Conservation (phyloP, 2,329 filamentous ascomycete species). For the Pseudonectria foliicola region DNA sequence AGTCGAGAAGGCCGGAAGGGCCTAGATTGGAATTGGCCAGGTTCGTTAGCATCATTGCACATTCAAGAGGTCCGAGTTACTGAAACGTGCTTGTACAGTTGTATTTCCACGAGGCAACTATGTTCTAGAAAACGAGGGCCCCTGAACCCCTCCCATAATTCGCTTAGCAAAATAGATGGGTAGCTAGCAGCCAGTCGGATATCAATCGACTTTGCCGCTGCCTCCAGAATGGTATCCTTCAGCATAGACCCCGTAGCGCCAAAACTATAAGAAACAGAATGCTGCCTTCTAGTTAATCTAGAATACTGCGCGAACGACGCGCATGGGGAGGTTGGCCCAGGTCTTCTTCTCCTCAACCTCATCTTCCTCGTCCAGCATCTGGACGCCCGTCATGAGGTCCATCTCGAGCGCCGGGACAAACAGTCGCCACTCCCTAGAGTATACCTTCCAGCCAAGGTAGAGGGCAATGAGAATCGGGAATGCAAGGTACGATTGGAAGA, state of each 20-base stretch:
- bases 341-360: conserved; percentile 54
- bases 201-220: too few relatives aligned
- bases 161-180: too few relatives aligned
- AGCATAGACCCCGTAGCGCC: not conserved
- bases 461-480: conserved; percentile 60
- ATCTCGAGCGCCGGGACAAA: conserved; percentile 65
- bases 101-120: too few relatives aligned
- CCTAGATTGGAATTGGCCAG: too few relatives aligned
- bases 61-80: too few relatives aligned
- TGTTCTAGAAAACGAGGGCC: too few relatives aligned
- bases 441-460: conserved; percentile 71
- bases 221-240: conserved; percentile 1
- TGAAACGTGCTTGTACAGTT: too few relatives aligned
- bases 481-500: conserved; percentile 67
- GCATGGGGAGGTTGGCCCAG: conserved; percentile 47
- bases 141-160: too few relatives aligned
- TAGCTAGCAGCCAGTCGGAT: too few relatives aligned
- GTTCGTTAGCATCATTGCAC: too few relatives aligned
- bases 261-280: too few relatives aligned
- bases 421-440: conserved; percentile 50
- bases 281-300: conserved; percentile 6
- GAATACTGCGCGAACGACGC: conserved; percentile 13
- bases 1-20: too few relatives aligned
- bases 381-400: conserved; percentile 78
- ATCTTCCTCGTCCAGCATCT: conserved; percentile 72